Conservation (phyloP, 2,329 filamentous ascomycete genomes). For the Fusarium sp. region DNA sequence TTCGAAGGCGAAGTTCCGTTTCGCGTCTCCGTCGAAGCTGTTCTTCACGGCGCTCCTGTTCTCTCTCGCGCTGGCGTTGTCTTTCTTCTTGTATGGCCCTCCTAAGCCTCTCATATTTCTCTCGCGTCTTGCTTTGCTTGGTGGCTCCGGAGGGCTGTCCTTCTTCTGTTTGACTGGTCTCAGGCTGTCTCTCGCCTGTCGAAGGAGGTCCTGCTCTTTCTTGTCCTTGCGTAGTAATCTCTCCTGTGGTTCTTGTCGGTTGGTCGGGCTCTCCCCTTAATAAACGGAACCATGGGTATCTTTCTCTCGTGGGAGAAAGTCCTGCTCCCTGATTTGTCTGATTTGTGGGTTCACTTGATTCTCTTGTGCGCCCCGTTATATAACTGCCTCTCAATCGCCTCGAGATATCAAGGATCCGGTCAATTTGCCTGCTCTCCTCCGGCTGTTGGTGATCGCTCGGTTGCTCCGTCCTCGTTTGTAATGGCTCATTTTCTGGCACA, state of each 20-base stretch:
- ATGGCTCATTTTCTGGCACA: not conserved
- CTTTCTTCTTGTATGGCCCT: not conserved
- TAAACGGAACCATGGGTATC: not conserved
- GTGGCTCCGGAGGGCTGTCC: not conserved
- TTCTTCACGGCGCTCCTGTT: not conserved
- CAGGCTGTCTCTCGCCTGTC: not conserved
- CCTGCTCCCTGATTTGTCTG: not conserved
- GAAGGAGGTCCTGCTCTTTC: not conserved
- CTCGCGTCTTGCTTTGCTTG: not conserved
- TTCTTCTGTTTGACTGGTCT: not conserved
- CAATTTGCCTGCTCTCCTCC: not conserved
- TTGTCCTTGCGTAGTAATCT: not conserved
- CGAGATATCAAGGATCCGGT: not conserved
- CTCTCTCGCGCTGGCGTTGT: not conserved
- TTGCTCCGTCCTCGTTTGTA: too few relatives aligned
- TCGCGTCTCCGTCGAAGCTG: not conserved
- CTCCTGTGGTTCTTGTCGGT: not conserved
- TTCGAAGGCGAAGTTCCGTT: not conserved
- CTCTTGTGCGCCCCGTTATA: not conserved
- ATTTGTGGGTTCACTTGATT: not conserved
- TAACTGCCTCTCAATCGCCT: not conserved
- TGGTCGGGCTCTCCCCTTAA: not conserved
- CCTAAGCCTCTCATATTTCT: not conserved
- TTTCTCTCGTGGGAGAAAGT: not conserved
- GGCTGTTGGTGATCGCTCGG: not conserved